phyloP scores from a whole-genome alignment of 2,329 filamentous ascomycete genomes.

The Nothopassalora personata region DNA sequence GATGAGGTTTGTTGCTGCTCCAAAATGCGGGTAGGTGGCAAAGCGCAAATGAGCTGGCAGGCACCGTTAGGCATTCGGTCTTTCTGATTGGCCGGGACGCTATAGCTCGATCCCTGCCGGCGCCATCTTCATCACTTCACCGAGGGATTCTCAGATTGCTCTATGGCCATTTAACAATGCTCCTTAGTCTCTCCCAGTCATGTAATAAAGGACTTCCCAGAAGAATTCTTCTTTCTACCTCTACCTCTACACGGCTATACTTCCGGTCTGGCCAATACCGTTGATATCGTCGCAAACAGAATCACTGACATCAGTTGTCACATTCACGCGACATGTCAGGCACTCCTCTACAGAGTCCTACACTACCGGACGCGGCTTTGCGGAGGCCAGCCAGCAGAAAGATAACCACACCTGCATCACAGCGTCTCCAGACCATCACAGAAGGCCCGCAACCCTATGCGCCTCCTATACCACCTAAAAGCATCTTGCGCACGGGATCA shows the following conservation, averaged over 20 bases:
- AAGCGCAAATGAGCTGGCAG: not conserved
- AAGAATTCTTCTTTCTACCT: not conserved
- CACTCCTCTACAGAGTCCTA: not conserved
- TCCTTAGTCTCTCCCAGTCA: not conserved
- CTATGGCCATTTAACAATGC: not conserved
- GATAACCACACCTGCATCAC: slow-evolving; percentile 8
- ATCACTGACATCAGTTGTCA: no score
- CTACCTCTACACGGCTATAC: not conserved
- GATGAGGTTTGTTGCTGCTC: not conserved
- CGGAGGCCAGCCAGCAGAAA: slow-evolving; percentile 2
- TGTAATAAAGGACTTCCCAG: not conserved
- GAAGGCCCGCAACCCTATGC: slow-evolving; percentile 1
- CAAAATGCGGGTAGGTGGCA: not conserved
- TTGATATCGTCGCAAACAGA: not conserved
- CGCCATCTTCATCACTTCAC: not conserved
- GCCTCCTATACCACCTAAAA: slow-evolving; percentile 22
- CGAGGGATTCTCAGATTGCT: not conserved
- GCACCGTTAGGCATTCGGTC: not conserved
- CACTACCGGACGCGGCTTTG: slow-evolving; percentile 1
- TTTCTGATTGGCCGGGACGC: not conserved
- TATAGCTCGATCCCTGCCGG: not conserved
- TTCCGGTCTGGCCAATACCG: not conserved
- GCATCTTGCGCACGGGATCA: slow-evolving; percentile 14
- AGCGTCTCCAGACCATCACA: slow-evolving; percentile 10
- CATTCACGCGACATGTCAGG: not conserved